Percentiles rank a stretch among this genome's conserved stretches.
These are phyloP conservation scores for Dendrocalamus latiflorus DNA, from an alignment of 202 grass and related monocot genomes.

Conservation along the genomic window DNA sequence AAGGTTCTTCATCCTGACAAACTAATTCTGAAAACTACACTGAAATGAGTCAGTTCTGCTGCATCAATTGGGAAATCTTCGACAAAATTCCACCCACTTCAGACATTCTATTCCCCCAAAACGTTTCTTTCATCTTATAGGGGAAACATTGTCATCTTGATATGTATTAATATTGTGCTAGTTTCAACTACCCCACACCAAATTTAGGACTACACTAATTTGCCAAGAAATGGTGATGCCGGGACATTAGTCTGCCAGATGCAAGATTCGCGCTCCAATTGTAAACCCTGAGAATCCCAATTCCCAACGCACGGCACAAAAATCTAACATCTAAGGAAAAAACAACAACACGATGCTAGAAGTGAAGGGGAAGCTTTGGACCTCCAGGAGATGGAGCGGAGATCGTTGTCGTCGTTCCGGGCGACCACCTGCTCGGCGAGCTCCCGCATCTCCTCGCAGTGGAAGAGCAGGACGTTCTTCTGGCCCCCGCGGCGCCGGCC, in stretches of 20 bases:
- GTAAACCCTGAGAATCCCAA: neutral
- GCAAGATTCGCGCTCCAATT: neutral
- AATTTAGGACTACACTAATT: neutral
- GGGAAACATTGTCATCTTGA: neutral
- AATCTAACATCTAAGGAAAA: too few relatives aligned
- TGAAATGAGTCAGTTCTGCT: too few relatives aligned
- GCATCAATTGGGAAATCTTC: too few relatives aligned
- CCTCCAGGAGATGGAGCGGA: constrained; percentile 78
- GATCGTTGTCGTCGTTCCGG: constrained; percentile 67
- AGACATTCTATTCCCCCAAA: neutral
- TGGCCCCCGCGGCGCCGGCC: constrained; percentile 16
- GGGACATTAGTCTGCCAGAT: neutral
- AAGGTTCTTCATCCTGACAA: too few relatives aligned
- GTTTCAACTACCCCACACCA: neutral
- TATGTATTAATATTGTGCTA: neutral
- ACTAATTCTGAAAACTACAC: too few relatives aligned
- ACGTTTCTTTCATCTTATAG: neutral
- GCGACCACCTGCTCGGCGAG: constrained; percentile 48
- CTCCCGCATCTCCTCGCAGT: constrained; percentile 29
- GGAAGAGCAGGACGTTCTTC: constrained; percentile 78
- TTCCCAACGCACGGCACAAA: too few relatives aligned
- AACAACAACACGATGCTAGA: neutral
- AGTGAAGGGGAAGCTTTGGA: neutral
- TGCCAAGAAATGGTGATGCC: neutral
- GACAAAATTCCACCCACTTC: too few relatives aligned